These are phyloP conservation scores for Rhodotorula glutinis DNA, from an alignment of 1,284 basidiomycete genomes.

Conservation along the genomic window DNA sequence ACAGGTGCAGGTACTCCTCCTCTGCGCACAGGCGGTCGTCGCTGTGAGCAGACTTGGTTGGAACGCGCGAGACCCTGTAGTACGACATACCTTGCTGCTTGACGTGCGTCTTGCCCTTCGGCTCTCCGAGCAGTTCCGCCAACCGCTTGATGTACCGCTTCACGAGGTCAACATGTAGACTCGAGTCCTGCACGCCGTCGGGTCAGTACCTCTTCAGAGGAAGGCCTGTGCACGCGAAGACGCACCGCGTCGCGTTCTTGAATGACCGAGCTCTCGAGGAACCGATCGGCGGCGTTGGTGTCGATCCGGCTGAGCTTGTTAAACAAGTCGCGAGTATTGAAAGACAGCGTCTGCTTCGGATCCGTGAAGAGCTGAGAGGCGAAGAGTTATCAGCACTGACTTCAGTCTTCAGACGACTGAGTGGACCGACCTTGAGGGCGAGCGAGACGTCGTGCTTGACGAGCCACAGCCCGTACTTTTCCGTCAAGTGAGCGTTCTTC, in stretches of 20 bases:
- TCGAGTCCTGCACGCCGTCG: conserved; percentile 21
- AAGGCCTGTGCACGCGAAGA: too few relatives aligned
- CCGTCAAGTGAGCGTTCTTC: conserved; percentile 61
- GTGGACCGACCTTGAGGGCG: conserved; percentile 63
- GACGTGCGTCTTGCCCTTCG: conserved; percentile 32
- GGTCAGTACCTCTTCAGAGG: too few relatives aligned
- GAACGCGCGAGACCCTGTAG: too few relatives aligned
- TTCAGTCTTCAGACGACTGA: background rate
- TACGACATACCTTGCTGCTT: conserved; percentile 33
- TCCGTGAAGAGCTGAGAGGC: conserved; percentile 55
- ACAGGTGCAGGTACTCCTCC: conserved; percentile 6
- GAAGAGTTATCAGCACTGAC: background rate
- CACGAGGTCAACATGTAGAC: conserved; percentile 36
- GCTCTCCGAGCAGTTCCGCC: conserved; percentile 47
- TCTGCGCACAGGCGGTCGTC: conserved; percentile 6
- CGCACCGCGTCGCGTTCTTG: conserved; percentile 58
- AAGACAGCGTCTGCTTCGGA: conserved; percentile 55
- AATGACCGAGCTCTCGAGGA: conserved; percentile 75
- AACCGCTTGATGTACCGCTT: conserved; percentile 31
- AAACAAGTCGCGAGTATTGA: conserved; percentile 49
- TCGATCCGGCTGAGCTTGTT: conserved; percentile 47
- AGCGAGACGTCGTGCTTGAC: conserved; percentile 64
- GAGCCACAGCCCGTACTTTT: conserved; percentile 78
- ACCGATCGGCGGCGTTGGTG: conserved; percentile 60
- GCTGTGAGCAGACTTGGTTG: too few relatives aligned